Evolutionary conservation across 2,329 filamentous ascomycete genomes (phyloP), one percentile per base, ranked within the genome.

Genomic region (Arthrinium phaeospermum): DNA sequence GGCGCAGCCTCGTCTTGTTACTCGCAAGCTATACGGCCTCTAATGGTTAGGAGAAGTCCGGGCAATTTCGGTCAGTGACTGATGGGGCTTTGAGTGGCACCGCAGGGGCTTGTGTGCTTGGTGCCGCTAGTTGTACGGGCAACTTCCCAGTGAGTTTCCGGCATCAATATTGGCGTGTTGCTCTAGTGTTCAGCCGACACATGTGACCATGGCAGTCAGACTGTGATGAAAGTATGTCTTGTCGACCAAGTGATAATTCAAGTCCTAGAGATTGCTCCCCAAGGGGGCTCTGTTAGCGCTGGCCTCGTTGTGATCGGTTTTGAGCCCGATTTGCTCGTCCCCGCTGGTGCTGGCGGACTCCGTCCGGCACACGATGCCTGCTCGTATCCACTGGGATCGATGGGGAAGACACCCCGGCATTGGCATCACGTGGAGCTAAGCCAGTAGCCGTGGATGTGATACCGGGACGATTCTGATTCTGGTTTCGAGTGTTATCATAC

Each of bases 401-500:
- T 13, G 57, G 7, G 57, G 57, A 22, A 41, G 57, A n/a, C 30
- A 19, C 24, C 19, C 19, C 34, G 57, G 30, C 22, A 41, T 64
- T 64, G 22, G 34, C 34, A 30, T 53, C 67, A 45, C 27, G 46
- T 61, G 24, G 14, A 37, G 67, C 24, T 24, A 19, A 57, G 37
- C n/a, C 45, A 46, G 27, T 49, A 45, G 51, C 27, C 41, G 19
- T 44, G 44, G 67, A 19, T 8, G 41, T n/a, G 22, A 13, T n/a
- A n/a, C 67, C 45, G 44, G 14, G 67, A 30, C 44, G 67, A 14
- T 68, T 45, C 19, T 46, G 67, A 19, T 68, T 47, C 3, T 45
- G 41, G 45, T 68, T 22, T 64, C 41, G 77, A 77, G 78, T 75
- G 73, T 71, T 77, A 73, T 76, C 86, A 86, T 96, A 98, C 96